Base-by-base conservation (phyloP, 805 yeast genomes). In the Grigorovia yakushimaensis region DNA sequence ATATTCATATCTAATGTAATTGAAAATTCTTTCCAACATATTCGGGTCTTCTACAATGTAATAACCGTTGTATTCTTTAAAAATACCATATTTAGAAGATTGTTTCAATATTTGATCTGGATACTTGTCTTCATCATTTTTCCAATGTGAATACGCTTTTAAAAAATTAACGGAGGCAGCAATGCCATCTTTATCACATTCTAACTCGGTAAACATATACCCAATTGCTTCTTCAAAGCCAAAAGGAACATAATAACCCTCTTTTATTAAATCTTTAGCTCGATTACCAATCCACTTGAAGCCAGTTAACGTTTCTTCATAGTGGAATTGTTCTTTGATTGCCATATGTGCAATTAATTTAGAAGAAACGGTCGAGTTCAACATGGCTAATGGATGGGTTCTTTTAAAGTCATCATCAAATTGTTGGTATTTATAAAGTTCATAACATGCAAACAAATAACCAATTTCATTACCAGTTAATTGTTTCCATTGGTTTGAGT, bases 181-280 rank as follows among this genome's bases (percentile, higher is more conserved):
- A 13, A 93, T 76, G 0, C 98, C 98, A 61, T 91, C 98, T 65
- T 91, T 91, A 62, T 91, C 98, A 63, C 85, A 88, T 39, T 54
- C 63, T 40, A 85, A 84, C 17, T 78, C 73, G 19, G 78, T 67
- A 58, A 88, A 87, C 97, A 91, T 87, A 68, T 79, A 91, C 1
- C 98, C 98, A 54, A 91, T 84, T 2, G 98, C 98, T 61, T 91
- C 98, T 65, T 91, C 98, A 61, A 76, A 91, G 0, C 86, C 97
- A 69, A 91, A 88, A 0, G 96, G 95, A 1, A 89, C 95, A 4
- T 46, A 52, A 56, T 59, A 78, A 0, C 95, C 95, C 41, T 75
- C 61, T 0, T 59, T 51, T 52, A 84, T 88, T 43, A 86, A 68
- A 7, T 81, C 84, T 35, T 83, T 78, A 2, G 96, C 93, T 52